These are phyloP conservation scores for Exophiala mesophila DNA, from an alignment of 2,329 filamentous ascomycete genomes.

Conservation along the genomic window DNA sequence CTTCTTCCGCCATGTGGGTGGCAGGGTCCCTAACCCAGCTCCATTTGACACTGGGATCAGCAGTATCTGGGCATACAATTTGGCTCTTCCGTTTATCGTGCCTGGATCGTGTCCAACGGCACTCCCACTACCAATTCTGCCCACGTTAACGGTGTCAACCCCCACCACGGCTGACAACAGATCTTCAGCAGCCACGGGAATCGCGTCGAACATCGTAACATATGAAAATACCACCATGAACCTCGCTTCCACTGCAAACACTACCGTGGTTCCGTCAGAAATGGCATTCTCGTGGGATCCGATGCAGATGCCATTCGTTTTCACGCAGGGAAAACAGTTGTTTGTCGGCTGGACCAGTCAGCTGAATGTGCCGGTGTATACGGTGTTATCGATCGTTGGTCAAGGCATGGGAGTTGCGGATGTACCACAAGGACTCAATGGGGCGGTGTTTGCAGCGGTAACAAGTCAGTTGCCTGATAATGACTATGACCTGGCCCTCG, in stretches of 20 bases:
- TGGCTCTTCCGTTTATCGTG: constrained; percentile 29
- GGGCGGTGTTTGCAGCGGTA: constrained; percentile 23
- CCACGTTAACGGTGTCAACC: constrained; percentile 17
- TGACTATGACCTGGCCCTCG: constrained; percentile 15
- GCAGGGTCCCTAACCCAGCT: constrained; percentile 30
- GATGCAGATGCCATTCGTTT: no score
- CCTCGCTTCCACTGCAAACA: constrained; percentile 17
- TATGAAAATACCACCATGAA: constrained; percentile 15
- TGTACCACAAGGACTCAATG: constrained; percentile 23
- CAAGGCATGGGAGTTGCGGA: constrained; percentile 19
- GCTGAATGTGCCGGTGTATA: constrained; percentile 25
- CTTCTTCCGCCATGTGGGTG: constrained; percentile 28
- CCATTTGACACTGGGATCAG: constrained; percentile 29
- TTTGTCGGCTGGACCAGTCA: constrained; percentile 28
- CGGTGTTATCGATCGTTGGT: constrained; percentile 15
- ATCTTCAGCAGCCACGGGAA: constrained; percentile 17
- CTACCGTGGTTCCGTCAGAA: no score
- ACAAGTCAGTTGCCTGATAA: constrained; percentile 22
- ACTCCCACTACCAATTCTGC: constrained; percentile 11
- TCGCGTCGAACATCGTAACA: constrained; percentile 15
- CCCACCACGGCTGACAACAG: constrained; percentile 13
- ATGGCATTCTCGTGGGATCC: no score
- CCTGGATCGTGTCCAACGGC: constrained; percentile 24
- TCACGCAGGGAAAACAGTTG: no score
- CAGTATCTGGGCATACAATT: constrained; percentile 29